Conservation (phyloP, 1,284 basidiomycete species). For the Taiwanofungus camphoratus region DNA sequence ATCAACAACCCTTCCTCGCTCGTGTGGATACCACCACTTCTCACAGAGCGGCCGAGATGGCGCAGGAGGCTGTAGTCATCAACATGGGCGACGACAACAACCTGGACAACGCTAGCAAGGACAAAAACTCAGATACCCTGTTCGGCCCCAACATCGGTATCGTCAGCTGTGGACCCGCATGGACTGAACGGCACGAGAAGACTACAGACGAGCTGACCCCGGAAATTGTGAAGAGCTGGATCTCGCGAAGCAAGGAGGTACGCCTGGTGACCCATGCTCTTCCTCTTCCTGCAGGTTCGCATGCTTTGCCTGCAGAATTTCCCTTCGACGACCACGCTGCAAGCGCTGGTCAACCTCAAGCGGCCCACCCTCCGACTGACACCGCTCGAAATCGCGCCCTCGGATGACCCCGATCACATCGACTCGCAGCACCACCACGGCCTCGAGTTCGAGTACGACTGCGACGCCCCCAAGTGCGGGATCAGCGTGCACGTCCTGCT, state of each 20-base stretch:
- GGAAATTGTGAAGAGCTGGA: conserved; percentile 76
- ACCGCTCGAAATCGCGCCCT: conserved; percentile 48
- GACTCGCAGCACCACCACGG: conserved; percentile 59
- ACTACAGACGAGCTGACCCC: conserved; percentile 64
- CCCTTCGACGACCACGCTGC: conserved; percentile 83
- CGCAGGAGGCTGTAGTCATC: conserved; percentile 33
- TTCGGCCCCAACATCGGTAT: conserved; percentile 66
- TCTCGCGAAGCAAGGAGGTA: conserved; percentile 82
- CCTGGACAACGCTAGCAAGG: conserved; percentile 20
- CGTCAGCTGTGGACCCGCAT: conserved; percentile 37
- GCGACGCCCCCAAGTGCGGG: conserved; percentile 76
- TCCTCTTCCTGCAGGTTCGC: not conserved
- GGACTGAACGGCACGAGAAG: conserved; percentile 41
- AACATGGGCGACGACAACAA: conserved; percentile 29
- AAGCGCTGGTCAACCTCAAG: conserved; percentile 88
- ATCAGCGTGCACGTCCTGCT: conserved; percentile 72
- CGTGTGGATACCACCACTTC: conserved; percentile 41
- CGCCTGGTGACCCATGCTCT: conserved; percentile 15
- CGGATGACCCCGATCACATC: conserved; percentile 35
- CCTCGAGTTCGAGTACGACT: conserved; percentile 86
- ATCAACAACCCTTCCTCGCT: conserved; percentile 44
- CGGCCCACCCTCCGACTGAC: conserved; percentile 73
- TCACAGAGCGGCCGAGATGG: conserved; percentile 42
- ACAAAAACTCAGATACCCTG: conserved; percentile 51
- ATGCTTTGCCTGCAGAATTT: conserved; percentile 41